Percentiles rank a stretch among this genome's conserved stretches.
Evolutionary conservation across 257 asterid species (phyloP).

Genomic region (Marsdenia floribunda): DNA sequence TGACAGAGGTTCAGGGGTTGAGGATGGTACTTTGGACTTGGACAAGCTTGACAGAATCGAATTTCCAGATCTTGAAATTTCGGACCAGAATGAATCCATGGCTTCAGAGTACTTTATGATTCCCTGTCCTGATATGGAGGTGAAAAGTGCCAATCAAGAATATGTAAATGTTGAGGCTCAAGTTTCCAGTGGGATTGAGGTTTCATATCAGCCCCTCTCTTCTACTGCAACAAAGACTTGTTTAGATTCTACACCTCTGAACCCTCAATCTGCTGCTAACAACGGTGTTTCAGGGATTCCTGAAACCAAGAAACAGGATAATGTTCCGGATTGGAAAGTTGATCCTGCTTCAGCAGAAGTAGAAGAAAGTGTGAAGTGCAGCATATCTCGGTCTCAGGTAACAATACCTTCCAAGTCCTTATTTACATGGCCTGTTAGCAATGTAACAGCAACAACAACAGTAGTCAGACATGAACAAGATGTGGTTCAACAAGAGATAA

Average conservation of each 20-base stretch:
- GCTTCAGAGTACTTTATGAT: conserved; percentile 38
- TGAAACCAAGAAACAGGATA: not conserved
- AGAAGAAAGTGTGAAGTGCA: not conserved
- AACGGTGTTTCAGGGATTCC: too few relatives aligned
- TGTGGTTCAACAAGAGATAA: conserved; percentile 60
- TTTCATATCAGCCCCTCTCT: too few relatives aligned
- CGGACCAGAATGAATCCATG: too few relatives aligned
- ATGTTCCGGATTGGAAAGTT: not conserved
- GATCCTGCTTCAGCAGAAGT: not conserved
- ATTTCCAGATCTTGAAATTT: too few relatives aligned
- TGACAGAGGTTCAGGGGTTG: too few relatives aligned
- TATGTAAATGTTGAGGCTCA: not conserved
- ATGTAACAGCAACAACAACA: conserved; percentile 8
- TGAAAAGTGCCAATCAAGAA: not conserved
- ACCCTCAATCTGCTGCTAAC: too few relatives aligned
- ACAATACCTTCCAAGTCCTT: not conserved
- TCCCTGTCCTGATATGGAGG: conserved; percentile 6
- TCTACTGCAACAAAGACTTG: too few relatives aligned
- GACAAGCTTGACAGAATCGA: too few relatives aligned
- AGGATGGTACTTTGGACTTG: too few relatives aligned
- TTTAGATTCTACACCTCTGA: too few relatives aligned
- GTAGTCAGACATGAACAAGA: conserved; percentile 39
- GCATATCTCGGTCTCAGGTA: too few relatives aligned
- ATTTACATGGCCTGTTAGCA: conserved; percentile 15
- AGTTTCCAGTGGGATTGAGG: not conserved